Base-by-base conservation (phyloP, 441 rosid genomes). In the Populus hybrid region DNA sequence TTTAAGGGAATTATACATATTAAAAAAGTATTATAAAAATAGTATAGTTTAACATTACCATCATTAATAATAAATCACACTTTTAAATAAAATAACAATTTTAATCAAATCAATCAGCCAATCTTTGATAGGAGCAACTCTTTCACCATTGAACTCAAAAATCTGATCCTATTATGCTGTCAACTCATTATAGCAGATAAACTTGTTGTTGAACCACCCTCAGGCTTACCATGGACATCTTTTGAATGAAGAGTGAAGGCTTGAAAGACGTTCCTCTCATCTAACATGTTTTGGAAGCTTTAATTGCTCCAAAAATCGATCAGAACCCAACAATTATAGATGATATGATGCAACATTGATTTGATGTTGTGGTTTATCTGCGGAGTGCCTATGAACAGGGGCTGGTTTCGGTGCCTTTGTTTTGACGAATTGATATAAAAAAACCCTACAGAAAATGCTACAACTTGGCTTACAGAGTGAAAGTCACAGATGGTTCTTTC, bases 131-230 rank as follows among this genome's bases (percentile, higher is more conserved):
- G 89, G 82, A 73, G 89, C 78, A 79, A 88, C 76, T 79, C 92
- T 77, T 80, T 87, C 91, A 21, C 97, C 95, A 24, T 83, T 85
- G 70, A 92, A 92, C 74, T 92, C 97, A 84, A 93, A 92, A 72
- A 92, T 78, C 57, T 24, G 83, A 85, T 93, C 98, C 75, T 92
- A 59, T 80, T 87, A 95, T 8, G 88, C 86, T 12, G 88, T 75
- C 84, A 93, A 78, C 81, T 90, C 95, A 5, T 80, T 84, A 21
- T 92, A 93, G 85, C 82, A 80, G 46, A 76, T 83, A 79, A 92
- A 92, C 84, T 85, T 92, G 66, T 83, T 32, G 80, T 83, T 36
- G 89, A 84, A 75, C 80, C 81, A 68, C 72, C 71, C 20, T 72
- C 77, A 70, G 82, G 34, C 72, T 85, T 88, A 69, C 76, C 36